Base-by-base conservation (phyloP, 805 yeast species). In the Hanseniaspora lindneri region DNA sequence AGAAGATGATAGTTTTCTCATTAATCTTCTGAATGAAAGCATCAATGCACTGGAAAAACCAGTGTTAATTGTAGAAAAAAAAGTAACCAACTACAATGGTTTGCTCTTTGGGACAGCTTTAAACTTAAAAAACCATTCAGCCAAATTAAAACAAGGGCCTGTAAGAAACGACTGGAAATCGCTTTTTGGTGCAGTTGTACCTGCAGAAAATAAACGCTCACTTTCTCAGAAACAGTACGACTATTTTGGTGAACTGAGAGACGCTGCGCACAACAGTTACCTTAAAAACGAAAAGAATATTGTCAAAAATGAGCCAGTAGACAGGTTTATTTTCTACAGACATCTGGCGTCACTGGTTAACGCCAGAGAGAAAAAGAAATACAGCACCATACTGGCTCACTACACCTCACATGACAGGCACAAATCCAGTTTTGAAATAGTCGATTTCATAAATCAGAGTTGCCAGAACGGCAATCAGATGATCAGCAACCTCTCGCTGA, bases 51-150 rank as follows among this genome's bases (percentile, higher is more conserved):
- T 44, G 5, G 48, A 44, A 23, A 29, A 37, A 10, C 10, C 14
- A 3, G 23, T 21, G 10, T 10, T 30, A 3, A 13, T 23, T 1
- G 6, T 10, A 2, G n/a, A 21, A 25, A 28, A 25, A 6, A 29
- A 44, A 13, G 16, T 16, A 2, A 39, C 13, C 3, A 39, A 39
- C 14, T 39, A 14, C 17, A 39, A 39, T 28, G 21, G 20, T n/a
- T 14, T 44, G 20, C 10, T 44, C 3, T 44, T 27, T 24, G 48
- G 48, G 7, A 36, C 42, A 4, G 28, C 36, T 20, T 36, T 36
- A 7, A 29, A 44, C 1, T 7, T 30, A n/a, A 30, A 30, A 30
- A 10, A 11, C n/a, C 17, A 9, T 6, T 8, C 34, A 9, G 6
- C 6, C 6, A 33, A 33, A 4, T 16, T 19, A 17, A 33, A 16